Base-by-base conservation (phyloP, 805 yeast species). In the Scheffersomyces amazonensis region DNA sequence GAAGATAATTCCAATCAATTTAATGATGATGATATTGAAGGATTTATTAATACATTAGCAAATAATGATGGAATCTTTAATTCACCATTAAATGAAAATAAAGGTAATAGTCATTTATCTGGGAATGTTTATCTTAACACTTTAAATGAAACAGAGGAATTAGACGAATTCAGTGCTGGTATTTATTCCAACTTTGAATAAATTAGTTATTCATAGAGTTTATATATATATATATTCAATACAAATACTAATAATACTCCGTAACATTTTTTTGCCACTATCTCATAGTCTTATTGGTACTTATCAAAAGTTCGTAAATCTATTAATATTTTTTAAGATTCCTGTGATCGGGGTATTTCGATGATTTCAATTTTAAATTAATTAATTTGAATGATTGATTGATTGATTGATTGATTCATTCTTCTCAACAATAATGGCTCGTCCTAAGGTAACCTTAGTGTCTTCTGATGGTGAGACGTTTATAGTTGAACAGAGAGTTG, bases 131-230 rank as follows among this genome's bases (percentile, higher is more conserved):
- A 59, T 46, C 51, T 69, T 24, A 66, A 64, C 48, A 57, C 44
- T 36, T 44, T 66, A 40, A 66, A 65, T 48, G 62, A 58, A 28
- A 49, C 62, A 22, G 81, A 77, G 13, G 88, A 81, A 46, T 71
- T 90, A 40, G 95, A 87, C 47, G 96, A 88, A 43, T 73, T 90
- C 48, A 83, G 96, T 62, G 97, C 97, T 4, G 75, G 88, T 48
- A 90, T 90, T 7, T 90, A 90, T 59, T 83, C 96, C 15, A 88
- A 88, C 53, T 87, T 85, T 46, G 73, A 68, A 37, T 66, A 54
- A 44, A 29, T 18, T 16, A n/a, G n/a, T n/a, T n/a, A n/a, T n/a
- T n/a, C n/a, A n/a, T n/a, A n/a, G n/a, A n/a, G n/a, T n/a, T n/a
- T n/a, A n/a, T n/a, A n/a, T n/a, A n/a, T n/a, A n/a, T n/a, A n/a